Conservation (phyloP, 140 eudicot genomes). For the Anethum foeniculum region DNA sequence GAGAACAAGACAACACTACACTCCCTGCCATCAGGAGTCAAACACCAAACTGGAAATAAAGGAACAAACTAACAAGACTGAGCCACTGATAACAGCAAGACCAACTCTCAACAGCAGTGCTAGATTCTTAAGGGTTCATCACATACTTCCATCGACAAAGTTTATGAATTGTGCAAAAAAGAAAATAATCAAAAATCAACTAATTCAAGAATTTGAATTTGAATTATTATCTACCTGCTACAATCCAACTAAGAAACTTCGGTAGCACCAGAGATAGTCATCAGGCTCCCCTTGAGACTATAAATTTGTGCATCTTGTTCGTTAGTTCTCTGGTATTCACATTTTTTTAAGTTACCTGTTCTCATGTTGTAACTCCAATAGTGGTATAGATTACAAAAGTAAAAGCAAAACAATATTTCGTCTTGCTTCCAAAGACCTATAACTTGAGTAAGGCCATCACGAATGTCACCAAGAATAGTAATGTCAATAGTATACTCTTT, state of each 20-base stretch:
- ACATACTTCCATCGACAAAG: background rate
- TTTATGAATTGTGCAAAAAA: background rate
- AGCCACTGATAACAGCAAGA: too few species aligned
- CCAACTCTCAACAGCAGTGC: too few species aligned
- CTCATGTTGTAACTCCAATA: background rate
- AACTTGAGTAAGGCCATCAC: background rate
- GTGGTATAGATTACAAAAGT: background rate
- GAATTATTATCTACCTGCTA: background rate
- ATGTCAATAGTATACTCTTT: background rate
- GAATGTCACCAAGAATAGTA: background rate
- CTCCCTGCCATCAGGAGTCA: too few species aligned
- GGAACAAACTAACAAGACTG: too few species aligned
- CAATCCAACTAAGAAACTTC: background rate
- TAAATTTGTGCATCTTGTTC: background rate
- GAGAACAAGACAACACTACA: too few species aligned
- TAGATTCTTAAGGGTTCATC: too few species aligned
- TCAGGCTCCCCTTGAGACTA: constrained; percentile 14
- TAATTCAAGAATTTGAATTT: background rate
- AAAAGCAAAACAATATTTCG: background rate
- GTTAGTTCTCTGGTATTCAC: too few species aligned
- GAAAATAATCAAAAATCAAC: background rate
- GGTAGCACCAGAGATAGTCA: constrained; percentile 10
- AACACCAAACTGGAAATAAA: too few species aligned
- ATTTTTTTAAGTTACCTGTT: background rate
- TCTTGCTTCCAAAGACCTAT: constrained; percentile 13